Evolutionary conservation across 2,329 filamentous ascomycete genomes (phyloP), one percentile per base, ranked within the genome.

Genomic region (Ophiostoma triangulosporum): DNA sequence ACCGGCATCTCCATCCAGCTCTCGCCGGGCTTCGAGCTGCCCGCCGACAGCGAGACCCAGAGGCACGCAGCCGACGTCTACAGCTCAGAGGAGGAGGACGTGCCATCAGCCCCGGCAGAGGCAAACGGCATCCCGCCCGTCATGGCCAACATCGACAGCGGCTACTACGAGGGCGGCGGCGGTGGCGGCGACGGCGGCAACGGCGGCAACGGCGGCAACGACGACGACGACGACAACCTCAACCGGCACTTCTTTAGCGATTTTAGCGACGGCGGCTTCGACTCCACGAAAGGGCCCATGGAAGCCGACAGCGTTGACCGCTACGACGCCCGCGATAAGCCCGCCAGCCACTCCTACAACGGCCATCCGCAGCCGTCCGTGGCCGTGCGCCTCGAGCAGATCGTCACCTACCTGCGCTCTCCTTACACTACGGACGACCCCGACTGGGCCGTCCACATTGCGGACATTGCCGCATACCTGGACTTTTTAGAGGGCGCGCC

Each of bases 321-420:
- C 17, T 6, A 20, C 17, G 40, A 20, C 6, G 12, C 6, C 3
- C 29, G 8, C n/a, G n/a, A n/a, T n/a, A n/a, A n/a, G n/a, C n/a
- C n/a, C n/a, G n/a, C n/a, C n/a, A n/a, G n/a, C n/a, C 46, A 48
- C 12, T 6, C 11, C 11, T 48, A 32, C 26, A 14, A 48, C 6
- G 27, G 46, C 46, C 27, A 48, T 12, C 3, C 4, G 12, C 46
- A 48, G 29, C 46, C 46, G n/a, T 15, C 46, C 9, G 46, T 24
- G 9, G 29, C 9, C 17, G 22, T 8, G 27, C 64, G 65, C 3
- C 62, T 71, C 29, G 31, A 60, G 36, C 62, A 65, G 35, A 54
- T 63, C n/a, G 57, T 61, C 36, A 71, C 70, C 57, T 80, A 75
- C 56, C 69, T 80, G 22, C 61, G 68, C 3, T 73, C 76, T 29